Evolutionary conservation across 495 filamentous ascomycete genomes (phyloP).

Genomic region (Aspergillus diversus): DNA sequence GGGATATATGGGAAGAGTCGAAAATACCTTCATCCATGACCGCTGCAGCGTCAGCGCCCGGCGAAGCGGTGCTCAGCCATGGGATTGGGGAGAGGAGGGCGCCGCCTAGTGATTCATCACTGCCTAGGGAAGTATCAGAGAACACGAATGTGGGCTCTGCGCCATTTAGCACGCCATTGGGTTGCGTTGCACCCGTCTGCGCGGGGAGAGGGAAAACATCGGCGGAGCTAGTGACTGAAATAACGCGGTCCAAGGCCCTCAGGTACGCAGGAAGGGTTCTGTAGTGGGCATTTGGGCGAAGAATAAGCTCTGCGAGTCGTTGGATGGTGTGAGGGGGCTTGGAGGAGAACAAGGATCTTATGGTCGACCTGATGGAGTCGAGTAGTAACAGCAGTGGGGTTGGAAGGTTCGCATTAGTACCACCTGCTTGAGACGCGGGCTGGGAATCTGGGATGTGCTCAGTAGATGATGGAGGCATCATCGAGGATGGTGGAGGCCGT

Average conservation of each 20-base stretch:
- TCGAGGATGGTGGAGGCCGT: conserved; percentile 41
- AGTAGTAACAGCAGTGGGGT: conserved; percentile 65
- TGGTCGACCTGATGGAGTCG: conserved; percentile 65
- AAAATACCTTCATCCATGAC: conserved; percentile 22
- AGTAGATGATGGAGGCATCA: conserved; percentile 39
- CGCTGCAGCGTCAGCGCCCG: conserved; percentile 31
- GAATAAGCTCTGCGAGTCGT: conserved; percentile 88
- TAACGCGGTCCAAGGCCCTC: conserved; percentile 86
- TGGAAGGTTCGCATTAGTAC: conserved; percentile 56
- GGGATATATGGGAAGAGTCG: background rate
- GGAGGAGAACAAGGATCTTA: conserved; percentile 66
- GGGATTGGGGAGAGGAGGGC: conserved; percentile 93
- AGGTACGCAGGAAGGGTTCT: conserved; percentile 79
- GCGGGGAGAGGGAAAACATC: conserved; percentile 81
- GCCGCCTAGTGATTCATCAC: conserved; percentile 87
- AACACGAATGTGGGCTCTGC: conserved; percentile 37
- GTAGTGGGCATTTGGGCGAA: conserved; percentile 78
- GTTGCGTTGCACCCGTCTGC: conserved; percentile 50
- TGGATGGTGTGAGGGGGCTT: conserved; percentile 93
- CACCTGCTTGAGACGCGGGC: conserved; percentile 40
- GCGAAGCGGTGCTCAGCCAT: conserved; percentile 64
- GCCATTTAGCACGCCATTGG: conserved; percentile 47
- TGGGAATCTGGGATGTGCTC: conserved; percentile 52
- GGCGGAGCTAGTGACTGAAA: conserved; percentile 83
- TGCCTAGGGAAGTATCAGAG: conserved; percentile 57